phyloP scores from a whole-genome alignment of 257 asterid species.

The Solanum sparsipilum region DNA sequence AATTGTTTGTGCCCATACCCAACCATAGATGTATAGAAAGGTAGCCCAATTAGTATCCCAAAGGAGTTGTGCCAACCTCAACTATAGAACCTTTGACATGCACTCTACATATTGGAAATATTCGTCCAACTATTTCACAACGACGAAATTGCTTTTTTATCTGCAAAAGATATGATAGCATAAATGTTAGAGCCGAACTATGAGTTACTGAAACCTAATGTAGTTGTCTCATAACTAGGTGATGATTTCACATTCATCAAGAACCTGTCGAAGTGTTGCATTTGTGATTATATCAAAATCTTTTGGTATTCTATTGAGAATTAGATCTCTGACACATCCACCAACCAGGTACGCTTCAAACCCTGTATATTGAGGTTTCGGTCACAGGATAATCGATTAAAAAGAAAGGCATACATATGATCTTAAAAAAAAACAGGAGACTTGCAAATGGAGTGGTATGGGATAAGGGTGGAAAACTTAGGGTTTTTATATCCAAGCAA shows the following conservation, averaged over 20 bases:
- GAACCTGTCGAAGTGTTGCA: slow-evolving; percentile 61
- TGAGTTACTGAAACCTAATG: background rate
- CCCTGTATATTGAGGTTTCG: slow-evolving; percentile 30
- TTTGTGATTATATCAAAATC: slow-evolving; percentile 87
- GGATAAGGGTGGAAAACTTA: background rate
- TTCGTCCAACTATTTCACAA: slow-evolving; percentile 53
- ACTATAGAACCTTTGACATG: slow-evolving; percentile 35
- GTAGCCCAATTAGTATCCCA: background rate
- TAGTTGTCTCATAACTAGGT: background rate
- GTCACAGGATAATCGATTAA: background rate
- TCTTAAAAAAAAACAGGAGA: background rate
- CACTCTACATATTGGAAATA: slow-evolving; percentile 84
- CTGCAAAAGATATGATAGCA: slow-evolving; percentile 23
- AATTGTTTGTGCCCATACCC: background rate
- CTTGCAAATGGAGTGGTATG: background rate
- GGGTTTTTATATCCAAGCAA: background rate
- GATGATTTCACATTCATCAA: background rate
- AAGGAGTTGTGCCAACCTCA: slow-evolving; percentile 48
- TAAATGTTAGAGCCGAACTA: background rate
- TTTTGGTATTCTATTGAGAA: slow-evolving; percentile 75
- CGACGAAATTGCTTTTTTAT: slow-evolving; percentile 33
- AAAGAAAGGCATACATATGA: background rate
- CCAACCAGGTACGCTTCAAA: slow-evolving; percentile 89
- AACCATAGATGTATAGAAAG: background rate
- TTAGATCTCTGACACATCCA: slow-evolving; percentile 92